Evolutionary conservation across 148 eudicot genomes (phyloP).

Genomic region (Heliamphora exappendiculata): DNA sequence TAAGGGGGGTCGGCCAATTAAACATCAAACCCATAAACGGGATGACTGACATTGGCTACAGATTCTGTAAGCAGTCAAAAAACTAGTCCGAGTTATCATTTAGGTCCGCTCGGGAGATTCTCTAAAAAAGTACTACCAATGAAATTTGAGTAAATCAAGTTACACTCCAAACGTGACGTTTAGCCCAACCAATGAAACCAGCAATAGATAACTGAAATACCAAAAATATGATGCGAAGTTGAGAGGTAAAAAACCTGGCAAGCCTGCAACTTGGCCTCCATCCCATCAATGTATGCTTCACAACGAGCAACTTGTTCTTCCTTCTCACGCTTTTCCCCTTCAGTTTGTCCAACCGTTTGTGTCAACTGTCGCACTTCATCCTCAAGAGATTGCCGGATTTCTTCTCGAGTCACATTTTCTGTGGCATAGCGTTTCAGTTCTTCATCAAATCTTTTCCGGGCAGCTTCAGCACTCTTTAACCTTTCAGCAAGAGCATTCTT

Average conservation of each 20-base stretch:
- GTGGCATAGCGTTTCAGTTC: constrained; percentile 89
- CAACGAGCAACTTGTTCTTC: constrained; percentile 94
- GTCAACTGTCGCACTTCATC: constrained; percentile 91
- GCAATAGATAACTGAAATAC: background rate
- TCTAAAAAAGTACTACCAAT: too few species aligned
- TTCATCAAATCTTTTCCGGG: constrained; percentile 86
- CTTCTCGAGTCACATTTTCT: constrained; percentile 75
- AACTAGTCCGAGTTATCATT: background rate
- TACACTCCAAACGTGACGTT: background rate
- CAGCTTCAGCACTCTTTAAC: constrained; percentile 76
- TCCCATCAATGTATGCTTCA: constrained; percentile 86
- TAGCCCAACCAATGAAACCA: background rate
- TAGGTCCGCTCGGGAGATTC: constrained; percentile 1
- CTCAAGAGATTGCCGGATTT: constrained; percentile 74
- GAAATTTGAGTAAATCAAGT: too few species aligned
- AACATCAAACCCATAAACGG: too few species aligned
- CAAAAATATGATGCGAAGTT: background rate
- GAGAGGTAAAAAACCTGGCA: constrained; percentile 59
- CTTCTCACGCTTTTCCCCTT: constrained; percentile 93
- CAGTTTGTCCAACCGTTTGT: constrained; percentile 88
- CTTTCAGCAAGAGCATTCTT: constrained; percentile 84
- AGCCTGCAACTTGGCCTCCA: constrained; percentile 85
- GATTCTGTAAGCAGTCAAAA: background rate
- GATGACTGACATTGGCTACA: background rate
- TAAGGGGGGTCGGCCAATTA: background rate